Conservation (phyloP, 306 rosid genomes). For the Medicago ruthenica region DNA sequence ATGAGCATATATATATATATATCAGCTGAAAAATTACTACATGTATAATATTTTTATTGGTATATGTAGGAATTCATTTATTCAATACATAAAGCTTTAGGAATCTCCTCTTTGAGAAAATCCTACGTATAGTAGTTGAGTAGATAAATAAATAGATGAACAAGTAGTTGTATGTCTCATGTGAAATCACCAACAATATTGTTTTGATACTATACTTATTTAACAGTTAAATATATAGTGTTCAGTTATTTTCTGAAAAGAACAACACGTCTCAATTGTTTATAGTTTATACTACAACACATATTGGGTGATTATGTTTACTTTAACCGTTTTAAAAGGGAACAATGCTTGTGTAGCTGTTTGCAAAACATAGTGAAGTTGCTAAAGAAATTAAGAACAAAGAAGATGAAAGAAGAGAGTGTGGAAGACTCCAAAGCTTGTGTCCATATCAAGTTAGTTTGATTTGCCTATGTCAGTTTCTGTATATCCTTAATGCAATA, state of each 20-base stretch:
- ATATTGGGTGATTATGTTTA: no score
- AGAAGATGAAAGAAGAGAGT: no score
- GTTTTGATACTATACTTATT: not conserved
- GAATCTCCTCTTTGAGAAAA: not conserved
- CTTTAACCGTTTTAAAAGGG: no score
- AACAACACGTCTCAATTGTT: not conserved
- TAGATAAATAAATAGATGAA: not conserved
- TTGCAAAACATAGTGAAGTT: no score
- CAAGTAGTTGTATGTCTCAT: not conserved
- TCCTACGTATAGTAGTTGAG: no score
- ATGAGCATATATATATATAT: not conserved
- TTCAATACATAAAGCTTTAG: constrained; percentile 2
- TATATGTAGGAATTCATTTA: not conserved
- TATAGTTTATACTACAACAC: no score
- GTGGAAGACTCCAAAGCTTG: no score
- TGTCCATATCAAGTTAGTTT: no score
- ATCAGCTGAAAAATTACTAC: not conserved
- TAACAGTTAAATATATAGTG: not conserved
- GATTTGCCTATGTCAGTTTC: no score
- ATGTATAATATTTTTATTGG: not conserved
- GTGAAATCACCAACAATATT: not conserved
- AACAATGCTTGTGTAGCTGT: no score
- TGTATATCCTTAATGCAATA: no score
- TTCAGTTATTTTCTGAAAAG: not conserved
- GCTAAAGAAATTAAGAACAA: no score